Evolutionary conservation across 2,329 filamentous ascomycete species (phyloP).

Genomic region (Colletotrichum viniferum): DNA sequence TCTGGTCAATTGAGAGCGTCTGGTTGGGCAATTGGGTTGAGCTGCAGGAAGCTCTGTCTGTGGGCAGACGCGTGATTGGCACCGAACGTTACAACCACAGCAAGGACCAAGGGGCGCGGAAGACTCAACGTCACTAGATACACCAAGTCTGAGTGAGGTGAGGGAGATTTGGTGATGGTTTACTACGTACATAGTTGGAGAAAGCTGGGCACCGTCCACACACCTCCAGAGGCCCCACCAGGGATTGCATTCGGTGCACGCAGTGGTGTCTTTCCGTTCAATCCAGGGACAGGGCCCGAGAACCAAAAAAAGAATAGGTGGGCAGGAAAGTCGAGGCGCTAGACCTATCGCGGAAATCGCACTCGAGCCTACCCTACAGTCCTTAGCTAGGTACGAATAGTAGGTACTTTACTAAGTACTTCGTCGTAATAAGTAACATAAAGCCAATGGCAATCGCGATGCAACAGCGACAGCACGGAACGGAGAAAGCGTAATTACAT

Average conservation of each 20-base stretch:
- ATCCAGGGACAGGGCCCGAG: neutral
- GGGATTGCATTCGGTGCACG: neutral
- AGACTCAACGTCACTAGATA: neutral
- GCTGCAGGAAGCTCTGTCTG: neutral
- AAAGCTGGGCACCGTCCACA: neutral
- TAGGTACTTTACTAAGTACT: neutral
- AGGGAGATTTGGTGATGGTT: neutral
- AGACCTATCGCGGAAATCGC: neutral
- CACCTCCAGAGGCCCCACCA: neutral
- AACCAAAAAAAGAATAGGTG: neutral
- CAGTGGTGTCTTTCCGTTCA: neutral
- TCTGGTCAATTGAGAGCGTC: neutral
- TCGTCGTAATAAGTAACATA: neutral
- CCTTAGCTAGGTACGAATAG: neutral
- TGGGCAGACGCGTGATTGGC: slow-evolving; percentile 11
- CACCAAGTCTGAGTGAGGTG: neutral
- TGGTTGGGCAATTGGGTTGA: slow-evolving; percentile 13
- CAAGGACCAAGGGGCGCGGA: neutral
- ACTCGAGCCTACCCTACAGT: neutral
- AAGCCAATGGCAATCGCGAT: neutral
- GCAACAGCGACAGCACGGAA: neutral
- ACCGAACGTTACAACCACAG: slow-evolving; percentile 1
- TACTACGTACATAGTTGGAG: no score
- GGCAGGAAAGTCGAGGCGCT: neutral
- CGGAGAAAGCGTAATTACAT: neutral